Base-by-base conservation (phyloP, 1,284 basidiomycete species). In the Cystobasidiaceae sp. region DNA sequence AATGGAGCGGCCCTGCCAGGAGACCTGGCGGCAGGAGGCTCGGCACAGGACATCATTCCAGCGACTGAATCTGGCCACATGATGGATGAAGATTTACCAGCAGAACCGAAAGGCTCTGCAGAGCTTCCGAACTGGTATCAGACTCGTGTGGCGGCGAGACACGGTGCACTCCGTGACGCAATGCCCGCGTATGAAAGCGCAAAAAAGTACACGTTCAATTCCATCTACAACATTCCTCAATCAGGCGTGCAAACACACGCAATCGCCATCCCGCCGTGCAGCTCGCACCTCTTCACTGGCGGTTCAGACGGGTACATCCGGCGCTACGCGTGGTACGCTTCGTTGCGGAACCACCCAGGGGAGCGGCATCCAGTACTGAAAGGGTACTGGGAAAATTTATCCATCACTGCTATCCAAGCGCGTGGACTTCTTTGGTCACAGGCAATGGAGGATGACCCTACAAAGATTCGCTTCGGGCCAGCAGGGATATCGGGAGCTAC, bases 221-320 rank as follows among this genome's bases (percentile, higher is more conserved):
- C 67, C 11, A 25, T 70, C 34, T 69, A 66, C 55, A 64, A 63
- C 44, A 66, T 73, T 21, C 69, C 70, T 4, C 70, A 69, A 43
- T 32, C 52, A 17, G 45, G 55, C 2, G 43, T 56, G 9, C 66
- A 66, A 41, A 60, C 69, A 55, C 51, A 73, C 56, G 64, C 69
- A 17, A 45, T 73, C 25, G 61, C 70, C 8, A 41, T 61, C 4
- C 66, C 72, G 17, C 71, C 69, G 0, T 70, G 70, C 56, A 59
- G 60, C n/a, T 69, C 72, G 1, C 64, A 71, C 52, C 49, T 73
- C 55, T 73, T 69, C 61, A 68, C 71, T 6, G 62, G 66, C 17
- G 70, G 69, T n/a, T 32, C 55, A n/a, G 72, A 73, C 54, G 72
- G 72, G 17, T 73, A 62, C 59, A 63, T 73, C 13, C 66, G 72